Evolutionary conservation across 192 early-diverging fungal species (phyloP), one percentile per base, ranked within the genome.

Genomic region (Coemansia sp.): DNA sequence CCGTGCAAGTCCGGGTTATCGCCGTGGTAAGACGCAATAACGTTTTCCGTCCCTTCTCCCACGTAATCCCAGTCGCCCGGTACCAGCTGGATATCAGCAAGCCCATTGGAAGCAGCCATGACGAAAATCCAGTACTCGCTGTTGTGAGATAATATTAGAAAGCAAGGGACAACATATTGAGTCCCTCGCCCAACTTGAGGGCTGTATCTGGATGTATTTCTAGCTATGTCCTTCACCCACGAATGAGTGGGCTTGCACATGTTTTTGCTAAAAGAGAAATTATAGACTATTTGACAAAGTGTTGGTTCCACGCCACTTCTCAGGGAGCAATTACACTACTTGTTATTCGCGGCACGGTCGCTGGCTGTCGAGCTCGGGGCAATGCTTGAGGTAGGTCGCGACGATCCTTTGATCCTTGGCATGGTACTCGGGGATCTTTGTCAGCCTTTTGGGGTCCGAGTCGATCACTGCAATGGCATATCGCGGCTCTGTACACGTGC

Each of bases 31-130:
- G 83, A 38, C 21, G 91, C 72, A 15, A 87, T 79, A 10, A 89
- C 66, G 64, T 89, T 90, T n/a, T 77, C 82, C 65, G 89, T 90
- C 22, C 91, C 91, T 54, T 92, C 91, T 18, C 77, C 83, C 27
- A 80, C 76, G 75, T 90, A 92, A 8, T 39, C 21, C 91, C 91
- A 92, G 11, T 83, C 60, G 19, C 27, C 33, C 0, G 80, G 63
- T 12, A 52, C n/a, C 18, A 65, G 54, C 4, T 53, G 35, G 12
- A 59, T 29, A 27, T 50, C 46, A 24, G 19, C 46, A 24, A 29
- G 46, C 46, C 17, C 46, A 22, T 50, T 50, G 4, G 26, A 29
- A 29, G 11, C 15, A 29, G 46, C 1, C 46, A 50, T 50, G 24
- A 9, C 29, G 7, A 32, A 32, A 7, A n/a, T 41, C 18, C 7